These are phyloP conservation scores for Fusarium ramigenum DNA, from an alignment of 2,329 filamentous ascomycete genomes.

Conservation along the genomic window DNA sequence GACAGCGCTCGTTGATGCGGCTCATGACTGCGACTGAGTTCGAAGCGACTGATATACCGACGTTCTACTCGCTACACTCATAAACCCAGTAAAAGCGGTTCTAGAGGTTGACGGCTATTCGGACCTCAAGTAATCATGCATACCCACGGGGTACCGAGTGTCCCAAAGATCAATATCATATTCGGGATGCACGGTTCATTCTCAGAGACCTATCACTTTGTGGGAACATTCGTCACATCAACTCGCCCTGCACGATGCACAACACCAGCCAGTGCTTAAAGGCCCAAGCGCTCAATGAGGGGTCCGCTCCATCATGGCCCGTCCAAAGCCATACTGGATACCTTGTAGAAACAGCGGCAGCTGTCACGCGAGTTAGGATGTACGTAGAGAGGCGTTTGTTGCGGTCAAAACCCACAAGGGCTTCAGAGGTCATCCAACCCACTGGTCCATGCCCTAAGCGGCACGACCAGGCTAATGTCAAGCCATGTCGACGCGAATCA, in stretches of 20 bases:
- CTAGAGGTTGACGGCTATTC: neutral
- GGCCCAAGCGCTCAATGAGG: conserved; percentile 20
- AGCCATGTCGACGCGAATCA: conserved; percentile 7
- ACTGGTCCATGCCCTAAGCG: conserved; percentile 9
- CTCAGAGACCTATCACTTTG: neutral
- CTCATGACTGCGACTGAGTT: neutral
- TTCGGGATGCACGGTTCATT: neutral
- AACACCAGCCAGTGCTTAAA: conserved; percentile 18
- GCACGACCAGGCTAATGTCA: neutral
- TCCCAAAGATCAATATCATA: neutral
- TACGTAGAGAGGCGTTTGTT: conserved; percentile 23
- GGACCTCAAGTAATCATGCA: neutral
- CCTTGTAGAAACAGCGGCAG: neutral
- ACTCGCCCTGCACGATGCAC: conserved; percentile 24
- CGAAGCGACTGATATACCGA: conserved; percentile 19
- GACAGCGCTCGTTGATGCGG: conserved; percentile 18
- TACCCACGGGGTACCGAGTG: neutral
- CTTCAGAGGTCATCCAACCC: conserved; percentile 20
- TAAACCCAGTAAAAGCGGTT: neutral
- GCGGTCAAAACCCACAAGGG: conserved; percentile 23
- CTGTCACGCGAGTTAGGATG: conserved; percentile 23
- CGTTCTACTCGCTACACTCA: no score
- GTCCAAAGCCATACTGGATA: neutral
- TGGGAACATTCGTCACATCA: neutral
- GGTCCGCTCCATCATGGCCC: conserved; percentile 12